Base-by-base conservation (phyloP, 331 rosid species). In the Phaseolus coccineus region DNA sequence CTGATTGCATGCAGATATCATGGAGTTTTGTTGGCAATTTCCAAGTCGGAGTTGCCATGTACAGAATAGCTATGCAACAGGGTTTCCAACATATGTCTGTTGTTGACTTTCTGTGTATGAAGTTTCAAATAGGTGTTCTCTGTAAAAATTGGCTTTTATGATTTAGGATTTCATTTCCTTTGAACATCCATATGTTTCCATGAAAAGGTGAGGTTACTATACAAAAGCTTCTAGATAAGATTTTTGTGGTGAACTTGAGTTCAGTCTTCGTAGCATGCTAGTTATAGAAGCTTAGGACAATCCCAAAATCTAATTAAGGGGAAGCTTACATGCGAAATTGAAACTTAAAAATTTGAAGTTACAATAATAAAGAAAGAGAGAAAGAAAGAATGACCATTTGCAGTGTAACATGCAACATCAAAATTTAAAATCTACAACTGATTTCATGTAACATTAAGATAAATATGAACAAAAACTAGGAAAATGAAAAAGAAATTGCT, bases 31-130 rank as follows among this genome's bases (percentile, higher is more conserved):
- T 82, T 72, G 67, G 19, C 30, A 47, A 56, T 78, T 35, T 47
- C 50, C 56, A 22, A 63, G 65, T 57, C 10, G 37, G 46, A 50
- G 65, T 68, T 58, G 27, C 80, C 47, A 56, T 72, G 56, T 73
- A 51, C 76, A 73, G 46, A 78, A 52, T 72, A 30, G 77, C 44
- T 68, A 81, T 59, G 71, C 73, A 48, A 64, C 77, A 56, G 69
- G 73, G 72, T 42, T 76, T 47, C 76, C 70, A 63, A 63, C 84
- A 62, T 61, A 30, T 50, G 24, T 56, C 52, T 42, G 42, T 76
- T 65, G 53, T 19, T 44, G 64, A 40, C 80, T 48, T 40, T 31
- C 73, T 51, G 67, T 57, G 6, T 73, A 52, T 67, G 46, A 69
- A 58, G 58, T 19, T 74, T 58, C 64, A 42, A 51, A 78, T 74